phyloP scores from a whole-genome alignment of 2,329 filamentous ascomycete species.

The Trichoderma breve region DNA sequence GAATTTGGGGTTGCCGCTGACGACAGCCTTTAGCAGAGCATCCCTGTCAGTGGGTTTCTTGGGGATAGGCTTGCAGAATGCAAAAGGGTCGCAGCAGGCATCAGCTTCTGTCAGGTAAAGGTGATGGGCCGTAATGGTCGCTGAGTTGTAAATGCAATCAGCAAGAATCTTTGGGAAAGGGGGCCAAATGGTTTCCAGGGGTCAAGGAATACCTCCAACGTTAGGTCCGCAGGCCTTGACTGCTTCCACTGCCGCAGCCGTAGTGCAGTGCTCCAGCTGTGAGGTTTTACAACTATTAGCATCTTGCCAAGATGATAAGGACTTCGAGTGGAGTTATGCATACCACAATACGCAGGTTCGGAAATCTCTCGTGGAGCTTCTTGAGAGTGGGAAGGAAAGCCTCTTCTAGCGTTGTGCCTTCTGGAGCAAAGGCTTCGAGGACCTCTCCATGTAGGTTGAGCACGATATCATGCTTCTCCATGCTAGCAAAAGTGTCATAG shows the following conservation, averaged over 20 bases:
- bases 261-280: conserved; percentile 80
- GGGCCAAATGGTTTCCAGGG: background rate
- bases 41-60: conserved; percentile 71
- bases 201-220: conserved; percentile 55
- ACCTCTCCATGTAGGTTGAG: conserved; percentile 92
- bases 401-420: conserved; percentile 45
- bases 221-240: conserved; percentile 74
- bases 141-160: conserved; percentile 32
- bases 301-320: background rate
- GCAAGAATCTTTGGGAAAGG: background rate
- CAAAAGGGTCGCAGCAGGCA: conserved; percentile 53
- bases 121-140: conserved; percentile 84
- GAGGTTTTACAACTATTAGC: background rate
- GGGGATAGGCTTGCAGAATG: conserved; percentile 75
- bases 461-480: conserved; percentile 74
- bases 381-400: conserved; percentile 77
- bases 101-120: conserved; percentile 77
- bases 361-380: conserved; percentile 71
- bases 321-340: background rate
- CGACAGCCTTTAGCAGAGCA: conserved; percentile 65
- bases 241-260: conserved; percentile 73
- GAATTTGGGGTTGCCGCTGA: conserved; percentile 62
- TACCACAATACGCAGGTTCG: conserved; percentile 62
- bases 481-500: conserved; percentile 80
- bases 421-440: conserved; percentile 49